phyloP scores from a whole-genome alignment of 371 early-diverging fungal genomes.

The Funneliformis caledonium region DNA sequence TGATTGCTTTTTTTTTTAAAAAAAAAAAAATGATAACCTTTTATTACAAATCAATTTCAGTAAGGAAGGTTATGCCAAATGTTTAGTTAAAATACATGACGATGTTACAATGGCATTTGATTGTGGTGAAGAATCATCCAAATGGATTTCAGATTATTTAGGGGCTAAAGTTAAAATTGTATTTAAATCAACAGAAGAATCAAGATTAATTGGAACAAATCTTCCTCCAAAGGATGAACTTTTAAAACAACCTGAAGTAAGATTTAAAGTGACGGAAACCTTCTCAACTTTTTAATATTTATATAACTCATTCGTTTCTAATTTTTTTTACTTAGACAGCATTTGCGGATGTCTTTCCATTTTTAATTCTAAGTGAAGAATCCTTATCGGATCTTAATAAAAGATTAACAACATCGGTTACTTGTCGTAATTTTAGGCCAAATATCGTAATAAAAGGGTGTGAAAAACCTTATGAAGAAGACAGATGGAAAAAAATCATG shows the following conservation, averaged over 20 bases:
- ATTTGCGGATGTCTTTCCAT: slow-evolving; percentile 50
- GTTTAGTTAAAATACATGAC: slow-evolving; percentile 23
- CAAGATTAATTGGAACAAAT: slow-evolving; percentile 10
- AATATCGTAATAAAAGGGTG: slow-evolving; percentile 51
- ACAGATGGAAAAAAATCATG: slow-evolving; percentile 48
- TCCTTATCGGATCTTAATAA: slow-evolving; percentile 49
- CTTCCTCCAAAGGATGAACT: slow-evolving; percentile 18
- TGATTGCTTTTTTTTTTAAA: not conserved
- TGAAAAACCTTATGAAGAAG: slow-evolving; percentile 50
- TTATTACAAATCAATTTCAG: not conserved
- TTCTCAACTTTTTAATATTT: not conserved
- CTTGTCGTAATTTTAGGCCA: slow-evolving; percentile 49
- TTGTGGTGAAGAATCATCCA: slow-evolving; percentile 41
- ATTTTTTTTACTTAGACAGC: slow-evolving; percentile 43
- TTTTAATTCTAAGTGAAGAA: slow-evolving; percentile 48
- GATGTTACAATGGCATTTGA: slow-evolving; percentile 29
- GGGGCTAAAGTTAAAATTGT: slow-evolving; percentile 1
- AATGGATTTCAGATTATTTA: slow-evolving; percentile 41
- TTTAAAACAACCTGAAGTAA: slow-evolving; percentile 31
- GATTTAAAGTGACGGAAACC: not conserved
- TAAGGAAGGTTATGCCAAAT: not conserved
- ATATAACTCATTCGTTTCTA: not conserved
- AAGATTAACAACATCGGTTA: slow-evolving; percentile 44
- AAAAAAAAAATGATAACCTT: not conserved
- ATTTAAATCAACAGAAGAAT: slow-evolving; percentile 20